Conservation (phyloP, 306 rosid species). For the Urtica urens region DNA sequence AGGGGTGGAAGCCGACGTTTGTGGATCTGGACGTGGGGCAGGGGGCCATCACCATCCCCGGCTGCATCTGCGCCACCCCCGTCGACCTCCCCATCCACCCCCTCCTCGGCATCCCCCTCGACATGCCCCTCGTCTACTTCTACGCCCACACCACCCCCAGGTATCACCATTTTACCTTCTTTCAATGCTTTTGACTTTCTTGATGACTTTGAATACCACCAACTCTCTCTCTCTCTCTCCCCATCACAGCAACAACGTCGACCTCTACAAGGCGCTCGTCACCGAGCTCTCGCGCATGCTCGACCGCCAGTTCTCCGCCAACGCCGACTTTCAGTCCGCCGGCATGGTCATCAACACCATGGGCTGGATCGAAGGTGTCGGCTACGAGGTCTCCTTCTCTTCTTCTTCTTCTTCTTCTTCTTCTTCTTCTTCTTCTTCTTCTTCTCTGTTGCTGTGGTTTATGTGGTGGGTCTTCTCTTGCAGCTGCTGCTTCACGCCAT, state of each 20-base stretch:
- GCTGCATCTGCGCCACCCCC: slow-evolving; percentile 90
- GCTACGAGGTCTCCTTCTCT: slow-evolving; percentile 62
- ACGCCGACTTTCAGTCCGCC: slow-evolving; percentile 80
- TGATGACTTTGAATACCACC: neutral
- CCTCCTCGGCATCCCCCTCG: slow-evolving; percentile 88
- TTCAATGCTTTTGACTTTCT: neutral
- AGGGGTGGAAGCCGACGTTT: slow-evolving; percentile 89
- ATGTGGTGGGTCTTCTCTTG: no score
- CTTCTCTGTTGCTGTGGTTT: no score
- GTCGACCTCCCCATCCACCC: slow-evolving; percentile 96
- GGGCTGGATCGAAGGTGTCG: slow-evolving; percentile 99
- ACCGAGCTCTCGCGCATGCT: slow-evolving; percentile 81
- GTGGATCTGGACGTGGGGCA: slow-evolving; percentile 96
- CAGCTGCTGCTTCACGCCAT: slow-evolving; percentile 93
- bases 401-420: no score
- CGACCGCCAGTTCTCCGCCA: slow-evolving; percentile 77
- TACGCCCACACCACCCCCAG: slow-evolving; percentile 80
- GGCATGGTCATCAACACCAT: slow-evolving; percentile 97
- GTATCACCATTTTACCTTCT: slow-evolving; percentile 15
- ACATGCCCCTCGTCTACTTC: slow-evolving; percentile 87
- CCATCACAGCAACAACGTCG: slow-evolving; percentile 69
- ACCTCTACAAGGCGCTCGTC: slow-evolving; percentile 74
- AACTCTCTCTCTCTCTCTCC: no score
- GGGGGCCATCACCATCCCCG: slow-evolving; percentile 88
- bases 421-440: no score